A percentile compares a stretch with the other conserved stretches of the same genome.
Evolutionary conservation across 2,329 filamentous ascomycete species (phyloP).

Genomic region (Colletotrichum plurivorum): DNA sequence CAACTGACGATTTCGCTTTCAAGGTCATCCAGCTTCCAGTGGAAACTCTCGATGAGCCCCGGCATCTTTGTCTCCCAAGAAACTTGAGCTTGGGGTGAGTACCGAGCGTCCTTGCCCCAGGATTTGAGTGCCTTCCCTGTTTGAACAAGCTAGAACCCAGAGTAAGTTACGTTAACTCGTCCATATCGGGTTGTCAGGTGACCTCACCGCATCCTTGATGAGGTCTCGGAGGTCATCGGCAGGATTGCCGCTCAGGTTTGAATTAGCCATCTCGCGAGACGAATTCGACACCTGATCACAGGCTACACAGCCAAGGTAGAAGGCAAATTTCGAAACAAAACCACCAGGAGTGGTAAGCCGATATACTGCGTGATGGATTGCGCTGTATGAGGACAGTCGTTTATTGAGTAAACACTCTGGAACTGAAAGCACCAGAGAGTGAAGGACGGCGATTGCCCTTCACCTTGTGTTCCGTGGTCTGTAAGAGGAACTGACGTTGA

Average conservation of each 20-base stretch:
- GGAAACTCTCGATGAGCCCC: slow-evolving; percentile 64
- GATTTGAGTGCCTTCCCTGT: slow-evolving; percentile 70
- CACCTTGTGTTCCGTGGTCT: neutral
- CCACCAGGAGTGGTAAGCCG: neutral
- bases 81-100: slow-evolving; percentile 50
- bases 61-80: slow-evolving; percentile 58
- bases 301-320: neutral
- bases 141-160: slow-evolving; percentile 65
- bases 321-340: neutral
- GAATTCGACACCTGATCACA: neutral
- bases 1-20: slow-evolving; percentile 69
- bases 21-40: slow-evolving; percentile 68
- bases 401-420: neutral
- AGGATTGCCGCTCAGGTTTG: slow-evolving; percentile 43
- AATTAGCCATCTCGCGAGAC: slow-evolving; percentile 23
- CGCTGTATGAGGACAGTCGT: neutral
- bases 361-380: neutral
- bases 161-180: neutral
- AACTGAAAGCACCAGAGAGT: neutral
- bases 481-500: neutral
- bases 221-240: slow-evolving; percentile 66
- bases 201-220: slow-evolving; percentile 69
- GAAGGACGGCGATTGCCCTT: neutral
- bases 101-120: slow-evolving; percentile 58
- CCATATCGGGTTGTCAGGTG: neutral